Evolutionary conservation across 305 asterid genomes (phyloP).

Genomic region (Lippia alba): DNA sequence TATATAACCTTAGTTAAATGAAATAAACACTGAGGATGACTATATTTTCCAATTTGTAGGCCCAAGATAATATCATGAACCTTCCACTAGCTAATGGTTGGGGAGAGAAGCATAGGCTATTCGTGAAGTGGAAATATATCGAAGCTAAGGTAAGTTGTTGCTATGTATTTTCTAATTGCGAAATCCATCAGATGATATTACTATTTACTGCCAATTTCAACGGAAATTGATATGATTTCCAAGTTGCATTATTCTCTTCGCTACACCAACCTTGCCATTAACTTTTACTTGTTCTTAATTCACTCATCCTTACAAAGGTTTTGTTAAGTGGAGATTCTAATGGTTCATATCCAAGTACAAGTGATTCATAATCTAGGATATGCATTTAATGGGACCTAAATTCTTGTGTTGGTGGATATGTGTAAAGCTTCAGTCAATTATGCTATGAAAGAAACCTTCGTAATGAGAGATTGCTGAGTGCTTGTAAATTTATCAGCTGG

Average conservation of each 20-base stretch:
- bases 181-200: not conserved
- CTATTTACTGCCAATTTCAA: not conserved
- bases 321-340: not conserved
- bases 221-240: not conserved
- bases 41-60: conserved; percentile 41
- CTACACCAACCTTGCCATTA: not conserved
- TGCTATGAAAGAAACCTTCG: not conserved
- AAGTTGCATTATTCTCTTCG: not conserved
- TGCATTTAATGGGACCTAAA: not conserved
- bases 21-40: not conserved
- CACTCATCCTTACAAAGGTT: not conserved
- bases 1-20: not conserved
- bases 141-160: conserved; percentile 59
- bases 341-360: not conserved
- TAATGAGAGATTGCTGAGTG: not conserved
- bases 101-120: conserved; percentile 71
- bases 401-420: not conserved
- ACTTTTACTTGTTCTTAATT: not conserved
- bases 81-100: conserved; percentile 70
- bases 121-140: conserved; percentile 65
- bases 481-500: not conserved
- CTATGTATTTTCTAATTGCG: no score
- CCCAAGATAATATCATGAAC: conserved; percentile 72
- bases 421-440: not conserved
- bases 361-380: not conserved